Evolutionary conservation across 192 early-diverging fungal species (phyloP), one percentile per base, ranked within the genome.

Genomic region (Dimargaris cristalligena): DNA sequence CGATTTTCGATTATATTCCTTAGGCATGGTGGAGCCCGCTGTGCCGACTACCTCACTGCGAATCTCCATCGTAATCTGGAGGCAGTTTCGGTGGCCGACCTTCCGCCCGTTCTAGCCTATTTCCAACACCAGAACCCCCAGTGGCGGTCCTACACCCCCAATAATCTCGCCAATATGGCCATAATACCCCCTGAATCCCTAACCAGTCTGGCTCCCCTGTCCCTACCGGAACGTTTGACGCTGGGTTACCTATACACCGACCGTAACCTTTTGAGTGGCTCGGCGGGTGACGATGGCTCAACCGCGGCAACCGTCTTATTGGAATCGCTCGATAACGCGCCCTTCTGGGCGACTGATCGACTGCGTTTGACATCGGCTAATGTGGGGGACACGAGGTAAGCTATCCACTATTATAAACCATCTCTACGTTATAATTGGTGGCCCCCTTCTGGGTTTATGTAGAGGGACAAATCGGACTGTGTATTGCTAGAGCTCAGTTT

Each of bases 271-370:
- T 44, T 77, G 22, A 23, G 25, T 35, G 56, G 51, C 11, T 46
- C 73, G 14, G 55, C 60, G 22, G 62, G 66, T 29, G 29, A 62
- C 4, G 70, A 73, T 32, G 79, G 79, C 2, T 81, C 79, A 9
- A 81, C 79, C n/a, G 79, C 76, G 1, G 71, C 70, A 3, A 44
- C 74, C 2, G 79, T 74, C 10, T 65, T 81, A 61, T 49, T 81
- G 4, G 72, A 78, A 62, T 65, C 78, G 0, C 67, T 68, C 26
- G 77, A 76, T 58, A 30, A 51, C 9, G 59, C 60, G 2, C 68
- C 79, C 18, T 81, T 81, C 58, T 81, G 79, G 79, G 65, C 71
- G 14, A 65, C 63, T 22, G 65, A 78, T 20, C 63, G 67, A n/a
- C 60, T 75, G 32, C 72, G 78, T 41, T 60, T 79, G 34, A 57